phyloP scores from a whole-genome alignment of 495 filamentous ascomycete genomes.

The Lophiostoma macrostomum region DNA sequence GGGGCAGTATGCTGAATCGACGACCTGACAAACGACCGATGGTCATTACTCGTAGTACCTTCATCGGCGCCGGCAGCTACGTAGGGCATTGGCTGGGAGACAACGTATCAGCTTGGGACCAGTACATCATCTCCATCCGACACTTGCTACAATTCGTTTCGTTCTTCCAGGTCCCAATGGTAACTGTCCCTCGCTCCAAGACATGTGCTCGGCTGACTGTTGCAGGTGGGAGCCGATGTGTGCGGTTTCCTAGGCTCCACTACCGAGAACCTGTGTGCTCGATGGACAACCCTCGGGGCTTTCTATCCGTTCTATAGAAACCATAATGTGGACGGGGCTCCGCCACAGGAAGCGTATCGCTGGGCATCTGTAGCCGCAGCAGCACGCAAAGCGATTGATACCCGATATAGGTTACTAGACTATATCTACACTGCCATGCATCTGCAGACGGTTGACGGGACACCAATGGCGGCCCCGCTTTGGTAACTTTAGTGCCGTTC shows the following conservation, averaged over 20 bases:
- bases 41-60: conserved; percentile 82
- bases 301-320: conserved; percentile 84
- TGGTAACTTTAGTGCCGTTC: conserved; percentile 53
- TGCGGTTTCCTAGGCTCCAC: conserved; percentile 74
- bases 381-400: conserved; percentile 68
- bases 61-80: conserved; percentile 70
- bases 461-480: conserved; percentile 65
- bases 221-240: conserved; percentile 64
- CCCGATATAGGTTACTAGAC: conserved; percentile 72
- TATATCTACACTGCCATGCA: conserved; percentile 79
- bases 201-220: not conserved
- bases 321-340: conserved; percentile 56
- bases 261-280: conserved; percentile 74
- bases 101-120: conserved; percentile 69
- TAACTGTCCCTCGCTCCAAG: not conserved
- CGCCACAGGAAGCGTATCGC: conserved; percentile 73
- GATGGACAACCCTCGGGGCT: conserved; percentile 78
- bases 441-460: conserved; percentile 61
- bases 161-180: conserved; percentile 84
- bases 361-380: conserved; percentile 64
- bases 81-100: conserved; percentile 91
- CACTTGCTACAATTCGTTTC: conserved; percentile 70
- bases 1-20: conserved; percentile 65
- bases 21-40: conserved; percentile 67
- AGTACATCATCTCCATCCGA: conserved; percentile 67